Conservation (phyloP, 2,329 filamentous ascomycete genomes). For the Monosporascus sp. region DNA sequence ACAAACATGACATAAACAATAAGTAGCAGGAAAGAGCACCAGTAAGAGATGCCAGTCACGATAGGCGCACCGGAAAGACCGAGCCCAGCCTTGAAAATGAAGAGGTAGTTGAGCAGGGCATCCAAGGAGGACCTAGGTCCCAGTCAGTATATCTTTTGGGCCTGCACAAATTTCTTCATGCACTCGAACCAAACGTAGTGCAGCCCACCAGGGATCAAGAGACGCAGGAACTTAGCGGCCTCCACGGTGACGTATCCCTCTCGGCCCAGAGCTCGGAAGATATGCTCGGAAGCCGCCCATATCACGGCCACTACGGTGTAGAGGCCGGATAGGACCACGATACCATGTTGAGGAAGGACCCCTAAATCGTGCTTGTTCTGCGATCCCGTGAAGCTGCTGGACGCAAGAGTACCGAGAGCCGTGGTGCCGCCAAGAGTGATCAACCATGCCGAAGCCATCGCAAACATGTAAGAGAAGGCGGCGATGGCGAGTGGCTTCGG, state of each 20-base stretch:
- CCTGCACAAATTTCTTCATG: conserved; percentile 83
- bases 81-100: conserved; percentile 66
- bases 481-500: conserved; percentile 76
- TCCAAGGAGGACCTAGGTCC: conserved; percentile 79
- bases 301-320: conserved; percentile 68
- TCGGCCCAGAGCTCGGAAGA: conserved; percentile 73
- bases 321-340: conserved; percentile 66
- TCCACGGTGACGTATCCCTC: conserved; percentile 71
- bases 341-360: conserved; percentile 68
- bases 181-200: conserved; percentile 86
- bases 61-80: conserved; percentile 75
- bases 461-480: conserved; percentile 91
- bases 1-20: conserved; percentile 69
- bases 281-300: conserved; percentile 68
- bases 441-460: conserved; percentile 83
- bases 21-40: conserved; percentile 73
- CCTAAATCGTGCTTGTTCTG: conserved; percentile 74
- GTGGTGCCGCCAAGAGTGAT: conserved; percentile 82
- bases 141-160: conserved; percentile 74
- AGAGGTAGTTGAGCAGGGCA: conserved; percentile 71
- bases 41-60: conserved; percentile 81
- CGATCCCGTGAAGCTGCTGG: conserved; percentile 75
- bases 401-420: conserved; percentile 79
- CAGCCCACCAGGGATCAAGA: conserved; percentile 72
- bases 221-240: conserved; percentile 66